These are phyloP conservation scores for Arabidopsis arenosa DNA, from an alignment of 345 rosid genomes.

Conservation along the genomic window DNA sequence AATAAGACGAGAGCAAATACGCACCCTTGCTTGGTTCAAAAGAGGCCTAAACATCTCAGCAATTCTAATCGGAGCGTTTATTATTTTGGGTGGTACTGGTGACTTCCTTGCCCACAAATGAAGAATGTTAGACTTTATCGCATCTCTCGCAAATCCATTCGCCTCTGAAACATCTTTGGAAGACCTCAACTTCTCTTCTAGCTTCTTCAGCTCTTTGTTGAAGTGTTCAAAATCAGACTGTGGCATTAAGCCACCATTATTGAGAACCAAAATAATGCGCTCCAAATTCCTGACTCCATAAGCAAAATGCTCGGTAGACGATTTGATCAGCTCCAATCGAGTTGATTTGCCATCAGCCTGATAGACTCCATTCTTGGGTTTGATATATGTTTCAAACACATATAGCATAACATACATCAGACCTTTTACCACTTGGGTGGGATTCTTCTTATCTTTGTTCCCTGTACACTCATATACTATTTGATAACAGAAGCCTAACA, in stretches of 20 bases:
- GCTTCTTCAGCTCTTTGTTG: slow-evolving; percentile 3
- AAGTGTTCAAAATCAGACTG: not conserved
- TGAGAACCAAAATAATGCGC: not conserved
- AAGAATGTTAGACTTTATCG: not conserved
- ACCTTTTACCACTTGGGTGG: no score
- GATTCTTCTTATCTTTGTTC: not conserved
- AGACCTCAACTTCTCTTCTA: not conserved
- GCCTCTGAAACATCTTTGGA: not conserved
- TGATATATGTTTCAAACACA: slow-evolving; percentile 15
- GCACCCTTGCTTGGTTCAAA: not conserved
- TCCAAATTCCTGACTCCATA: not conserved
- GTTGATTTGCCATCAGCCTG: not conserved
- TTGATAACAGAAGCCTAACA: not conserved
- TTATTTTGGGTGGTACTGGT: not conserved
- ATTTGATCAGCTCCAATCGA: no score
- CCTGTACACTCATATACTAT: no score
- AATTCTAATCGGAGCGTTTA: not conserved
- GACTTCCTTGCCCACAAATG: not conserved
- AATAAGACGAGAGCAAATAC: not conserved
- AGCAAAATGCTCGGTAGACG: not conserved
- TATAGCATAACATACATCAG: not conserved
- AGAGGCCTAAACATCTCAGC: not conserved
- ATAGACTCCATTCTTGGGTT: not conserved
- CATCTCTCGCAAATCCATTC: slow-evolving; percentile 17
- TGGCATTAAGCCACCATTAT: not conserved